Evolutionary conservation across 1,139 yeast species (phyloP).

Genomic region (Nakaseomyces sp.): DNA sequence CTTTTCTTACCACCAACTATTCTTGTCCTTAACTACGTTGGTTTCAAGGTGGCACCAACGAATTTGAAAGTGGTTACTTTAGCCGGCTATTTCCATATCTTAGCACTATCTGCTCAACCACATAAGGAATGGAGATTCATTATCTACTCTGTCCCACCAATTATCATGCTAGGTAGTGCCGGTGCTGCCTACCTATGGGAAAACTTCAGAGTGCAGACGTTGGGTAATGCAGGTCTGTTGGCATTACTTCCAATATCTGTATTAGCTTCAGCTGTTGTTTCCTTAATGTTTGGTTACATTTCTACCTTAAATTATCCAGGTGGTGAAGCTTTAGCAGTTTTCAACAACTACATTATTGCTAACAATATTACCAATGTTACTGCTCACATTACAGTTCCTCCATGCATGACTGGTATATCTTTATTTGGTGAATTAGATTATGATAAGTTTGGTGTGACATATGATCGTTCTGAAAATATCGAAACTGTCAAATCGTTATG

Average conservation of each 20-base stretch:
- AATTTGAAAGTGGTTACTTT: slow-evolving; percentile 35
- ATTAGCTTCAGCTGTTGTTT: slow-evolving; percentile 34
- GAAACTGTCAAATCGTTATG: slow-evolving; percentile 37
- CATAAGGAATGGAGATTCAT: slow-evolving; percentile 96
- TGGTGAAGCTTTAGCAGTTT: slow-evolving; percentile 55
- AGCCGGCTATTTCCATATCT: slow-evolving; percentile 47
- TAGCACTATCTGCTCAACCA: slow-evolving; percentile 67
- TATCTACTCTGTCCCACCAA: slow-evolving; percentile 61
- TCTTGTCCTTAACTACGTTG: slow-evolving; percentile 36
- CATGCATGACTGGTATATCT: slow-evolving; percentile 85
- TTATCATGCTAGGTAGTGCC: slow-evolving; percentile 56
- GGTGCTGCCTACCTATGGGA: slow-evolving; percentile 44
- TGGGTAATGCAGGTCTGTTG: slow-evolving; percentile 32
- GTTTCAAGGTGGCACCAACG: slow-evolving; percentile 32
- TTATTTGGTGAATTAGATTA: slow-evolving; percentile 51
- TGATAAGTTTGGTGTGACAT: slow-evolving; percentile 36
- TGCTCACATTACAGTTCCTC: slow-evolving; percentile 69
- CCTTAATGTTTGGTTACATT: slow-evolving; percentile 47
- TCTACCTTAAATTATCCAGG: slow-evolving; percentile 86
- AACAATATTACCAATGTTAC: slow-evolving; percentile 25
- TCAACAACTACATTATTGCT: slow-evolving; percentile 40
- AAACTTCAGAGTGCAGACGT: slow-evolving; percentile 29
- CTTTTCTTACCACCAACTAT: slow-evolving; percentile 55
- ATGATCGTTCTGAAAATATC: slow-evolving; percentile 66
- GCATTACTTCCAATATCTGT: slow-evolving; percentile 27